These are phyloP conservation scores for Chaetomium tenue DNA, from an alignment of 495 filamentous ascomycete species.

Conservation along the genomic window DNA sequence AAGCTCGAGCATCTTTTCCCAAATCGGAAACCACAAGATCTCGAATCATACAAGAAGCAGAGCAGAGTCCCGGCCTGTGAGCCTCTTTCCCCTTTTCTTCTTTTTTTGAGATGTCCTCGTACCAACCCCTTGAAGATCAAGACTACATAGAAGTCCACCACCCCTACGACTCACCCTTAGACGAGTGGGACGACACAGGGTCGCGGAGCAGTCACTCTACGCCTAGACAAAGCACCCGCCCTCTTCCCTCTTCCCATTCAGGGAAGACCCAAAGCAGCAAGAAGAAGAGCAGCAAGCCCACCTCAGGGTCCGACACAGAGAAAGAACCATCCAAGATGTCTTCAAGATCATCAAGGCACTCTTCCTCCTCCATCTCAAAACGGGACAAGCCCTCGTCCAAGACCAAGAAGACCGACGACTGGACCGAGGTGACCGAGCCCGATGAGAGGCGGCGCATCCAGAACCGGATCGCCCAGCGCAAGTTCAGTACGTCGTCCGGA, in stretches of 20 bases:
- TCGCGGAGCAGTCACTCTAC: constrained; percentile 13
- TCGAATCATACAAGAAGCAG: constrained; percentile 22
- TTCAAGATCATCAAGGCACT: constrained; percentile 36
- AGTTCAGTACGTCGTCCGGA: constrained; percentile 52
- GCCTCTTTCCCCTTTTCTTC: constrained; percentile 20
- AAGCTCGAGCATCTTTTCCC: constrained; percentile 18
- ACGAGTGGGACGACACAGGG: constrained; percentile 12
- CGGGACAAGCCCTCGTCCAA: constrained; percentile 39
- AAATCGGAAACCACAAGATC: constrained; percentile 15
- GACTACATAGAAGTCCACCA: constrained; percentile 20
- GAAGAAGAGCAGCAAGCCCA: constrained; percentile 22
- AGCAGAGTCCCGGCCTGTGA: constrained; percentile 27
- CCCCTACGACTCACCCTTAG: constrained; percentile 1
- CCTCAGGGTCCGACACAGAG: constrained; percentile 38
- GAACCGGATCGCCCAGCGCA: constrained; percentile 60
- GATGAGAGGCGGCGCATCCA: constrained; percentile 61
- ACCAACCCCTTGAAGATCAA: constrained; percentile 35
- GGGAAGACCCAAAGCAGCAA: constrained; percentile 22
- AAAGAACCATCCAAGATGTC: constrained; percentile 36
- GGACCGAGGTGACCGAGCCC: constrained; percentile 58
- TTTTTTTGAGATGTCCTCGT: constrained; percentile 30
- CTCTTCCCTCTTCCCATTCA: constrained; percentile 17
- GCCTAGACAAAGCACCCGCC: constrained; percentile 16
- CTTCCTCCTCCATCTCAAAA: constrained; percentile 34
- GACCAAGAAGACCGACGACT: constrained; percentile 52